phyloP scores from a whole-genome alignment of 1,139 yeast genomes.

The Geotrichum reessii region DNA sequence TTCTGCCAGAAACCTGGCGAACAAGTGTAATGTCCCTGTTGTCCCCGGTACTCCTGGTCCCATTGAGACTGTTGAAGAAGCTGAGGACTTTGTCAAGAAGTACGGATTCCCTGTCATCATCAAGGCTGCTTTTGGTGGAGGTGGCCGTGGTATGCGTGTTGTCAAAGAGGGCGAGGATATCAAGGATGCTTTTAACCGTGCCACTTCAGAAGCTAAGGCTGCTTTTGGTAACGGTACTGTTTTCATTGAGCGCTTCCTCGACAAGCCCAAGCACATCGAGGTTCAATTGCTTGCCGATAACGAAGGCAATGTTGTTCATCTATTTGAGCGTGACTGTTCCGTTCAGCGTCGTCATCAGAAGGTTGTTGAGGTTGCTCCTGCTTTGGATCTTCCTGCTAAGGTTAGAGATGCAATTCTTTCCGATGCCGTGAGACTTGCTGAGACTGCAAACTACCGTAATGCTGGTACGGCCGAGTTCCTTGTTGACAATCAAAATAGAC shows the following conservation, averaged over 20 bases:
- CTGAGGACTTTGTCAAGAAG: conserved; percentile 66
- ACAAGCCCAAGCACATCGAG: conserved; percentile 95
- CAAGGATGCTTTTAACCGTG: conserved; percentile 87
- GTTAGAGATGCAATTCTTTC: conserved; percentile 88
- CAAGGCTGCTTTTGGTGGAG: conserved; percentile 99
- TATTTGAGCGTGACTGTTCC: conserved; percentile 97
- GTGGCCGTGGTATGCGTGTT: conserved; percentile 99
- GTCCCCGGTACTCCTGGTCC: conserved; percentile 99
- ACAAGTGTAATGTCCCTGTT: conserved; percentile 75
- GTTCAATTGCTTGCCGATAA: conserved; percentile 93
- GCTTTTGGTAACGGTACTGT: conserved; percentile 98
- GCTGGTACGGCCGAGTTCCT: conserved; percentile 99
- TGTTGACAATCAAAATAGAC: conserved; percentile 90
- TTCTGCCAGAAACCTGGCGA: conserved; percentile 84
- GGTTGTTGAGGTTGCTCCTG: conserved; percentile 99
- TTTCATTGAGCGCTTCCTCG: conserved; percentile 91
- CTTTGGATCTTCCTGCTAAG: conserved; percentile 72
- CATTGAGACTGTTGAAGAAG: conserved; percentile 73
- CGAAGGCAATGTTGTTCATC: conserved; percentile 90
- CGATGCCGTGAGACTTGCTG: conserved; percentile 91
- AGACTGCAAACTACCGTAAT: conserved; percentile 81
- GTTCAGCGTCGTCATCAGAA: conserved; percentile 99
- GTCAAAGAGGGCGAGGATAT: conserved; percentile 95
- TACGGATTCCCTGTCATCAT: conserved; percentile 95
- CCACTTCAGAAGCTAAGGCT: conserved; percentile 88